Evolutionary conservation across 176 grass and related monocot species (phyloP).

Genomic region (Oryza punctata): DNA sequence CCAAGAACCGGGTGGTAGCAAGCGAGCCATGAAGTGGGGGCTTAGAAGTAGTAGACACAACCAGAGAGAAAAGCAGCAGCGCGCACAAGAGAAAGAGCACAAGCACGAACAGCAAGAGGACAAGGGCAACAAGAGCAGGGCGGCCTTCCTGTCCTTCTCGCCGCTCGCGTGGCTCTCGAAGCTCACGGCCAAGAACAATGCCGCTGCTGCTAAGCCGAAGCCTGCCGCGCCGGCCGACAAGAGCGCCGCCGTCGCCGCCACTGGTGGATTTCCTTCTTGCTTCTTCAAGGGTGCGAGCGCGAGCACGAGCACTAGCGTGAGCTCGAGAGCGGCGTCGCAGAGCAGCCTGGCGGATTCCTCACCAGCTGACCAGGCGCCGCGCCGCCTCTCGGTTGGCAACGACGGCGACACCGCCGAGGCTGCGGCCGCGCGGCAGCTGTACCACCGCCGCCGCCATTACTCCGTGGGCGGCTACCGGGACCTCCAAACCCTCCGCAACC

Average conservation of each 20-base stretch:
- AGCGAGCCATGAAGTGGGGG: constrained; percentile 71
- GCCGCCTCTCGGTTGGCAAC: constrained; percentile 54
- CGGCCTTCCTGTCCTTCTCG: constrained; percentile 50
- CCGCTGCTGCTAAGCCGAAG: neutral
- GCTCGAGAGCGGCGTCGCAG: constrained; percentile 20
- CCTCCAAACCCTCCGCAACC: constrained; percentile 42
- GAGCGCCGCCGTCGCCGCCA: neutral
- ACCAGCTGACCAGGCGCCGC: neutral
- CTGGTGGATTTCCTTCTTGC: constrained; percentile 10
- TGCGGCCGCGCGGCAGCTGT: constrained; percentile 12
- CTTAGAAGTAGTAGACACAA: constrained; percentile 2
- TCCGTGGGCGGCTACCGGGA: constrained; percentile 61
- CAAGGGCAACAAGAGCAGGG: constrained; percentile 53
- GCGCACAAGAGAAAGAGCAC: neutral
- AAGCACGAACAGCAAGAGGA: neutral
- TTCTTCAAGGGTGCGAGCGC: neutral
- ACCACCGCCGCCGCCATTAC: constrained; percentile 48
- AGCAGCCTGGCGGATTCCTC: neutral
- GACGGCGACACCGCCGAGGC: constrained; percentile 10
- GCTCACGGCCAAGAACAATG: constrained; percentile 38
- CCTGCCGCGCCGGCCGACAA: neutral
- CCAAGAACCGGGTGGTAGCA: neutral
- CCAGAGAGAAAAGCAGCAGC: neutral
- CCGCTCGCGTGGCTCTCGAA: constrained; percentile 71
- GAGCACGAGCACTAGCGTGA: neutral